Evolutionary conservation across 2,329 filamentous ascomycete genomes (phyloP).

Genomic region (Lasiodiplodia theobromae): DNA sequence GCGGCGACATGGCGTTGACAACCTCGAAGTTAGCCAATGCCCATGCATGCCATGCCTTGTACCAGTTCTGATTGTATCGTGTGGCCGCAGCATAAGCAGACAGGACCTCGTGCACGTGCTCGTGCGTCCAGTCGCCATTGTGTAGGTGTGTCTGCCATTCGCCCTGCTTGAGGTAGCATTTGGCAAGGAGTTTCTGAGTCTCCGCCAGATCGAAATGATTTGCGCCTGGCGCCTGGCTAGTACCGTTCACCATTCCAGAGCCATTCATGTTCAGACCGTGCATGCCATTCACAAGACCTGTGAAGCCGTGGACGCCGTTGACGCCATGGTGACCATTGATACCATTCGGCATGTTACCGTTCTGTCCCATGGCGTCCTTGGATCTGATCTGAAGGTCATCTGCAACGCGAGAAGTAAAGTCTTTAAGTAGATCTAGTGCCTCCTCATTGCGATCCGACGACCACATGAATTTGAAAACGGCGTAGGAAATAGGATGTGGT

Average conservation of each 20-base stretch:
- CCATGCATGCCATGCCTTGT: constrained; percentile 99
- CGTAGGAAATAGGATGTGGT: constrained; percentile 86
- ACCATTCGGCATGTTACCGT: constrained; percentile 50
- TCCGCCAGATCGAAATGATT: constrained; percentile 56
- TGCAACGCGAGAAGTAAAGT: constrained; percentile 67
- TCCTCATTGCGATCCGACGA: constrained; percentile 61
- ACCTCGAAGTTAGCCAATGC: constrained; percentile 98
- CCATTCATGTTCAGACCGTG: constrained; percentile 53
- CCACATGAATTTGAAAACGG: constrained; percentile 98
- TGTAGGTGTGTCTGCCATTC: constrained; percentile 92
- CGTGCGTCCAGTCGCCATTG: constrained; percentile 86
- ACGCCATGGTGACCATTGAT: constrained; percentile 53
- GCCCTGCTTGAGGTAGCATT: constrained; percentile 94
- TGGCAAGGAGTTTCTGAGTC: constrained; percentile 77
- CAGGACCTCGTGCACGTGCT: constrained; percentile 85
- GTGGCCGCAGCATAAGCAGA: constrained; percentile 92
- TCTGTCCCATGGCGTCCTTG: constrained; percentile 42
- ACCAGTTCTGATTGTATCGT: constrained; percentile 92
- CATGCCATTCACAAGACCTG: constrained; percentile 57
- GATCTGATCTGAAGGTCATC: constrained; percentile 61
- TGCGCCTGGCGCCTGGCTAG: constrained; percentile 36
- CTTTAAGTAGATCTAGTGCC: constrained; percentile 64
- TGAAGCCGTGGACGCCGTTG: constrained; percentile 54
- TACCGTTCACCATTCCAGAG: constrained; percentile 39
- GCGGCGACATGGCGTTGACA: constrained; percentile 78